Percentiles rank a stretch among this genome's conserved stretches.
phyloP scores from a whole-genome alignment of 768 basidiomycete genomes.

The Suillus americanus region DNA sequence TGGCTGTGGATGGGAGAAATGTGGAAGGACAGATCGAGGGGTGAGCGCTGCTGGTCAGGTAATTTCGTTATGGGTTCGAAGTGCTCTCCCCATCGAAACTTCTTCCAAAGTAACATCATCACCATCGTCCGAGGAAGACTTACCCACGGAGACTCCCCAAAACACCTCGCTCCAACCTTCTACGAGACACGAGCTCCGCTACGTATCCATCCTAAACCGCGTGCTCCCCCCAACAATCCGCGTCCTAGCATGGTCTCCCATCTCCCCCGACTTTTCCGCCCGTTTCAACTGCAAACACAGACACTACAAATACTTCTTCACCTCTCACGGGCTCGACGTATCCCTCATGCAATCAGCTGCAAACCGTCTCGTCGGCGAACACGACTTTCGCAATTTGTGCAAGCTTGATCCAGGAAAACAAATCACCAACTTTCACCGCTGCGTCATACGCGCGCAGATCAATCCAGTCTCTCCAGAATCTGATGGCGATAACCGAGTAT shows the following conservation, averaged over 20 bases:
- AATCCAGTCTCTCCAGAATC: slow-evolving; percentile 37
- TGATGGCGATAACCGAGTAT: slow-evolving; percentile 25
- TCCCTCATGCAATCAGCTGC: slow-evolving; percentile 77
- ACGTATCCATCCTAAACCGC: background rate
- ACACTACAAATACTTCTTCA: slow-evolving; percentile 96
- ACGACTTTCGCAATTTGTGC: slow-evolving; percentile 96
- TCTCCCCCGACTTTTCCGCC: slow-evolving; percentile 76
- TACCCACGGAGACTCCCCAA: background rate
- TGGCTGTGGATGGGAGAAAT: slow-evolving; percentile 87
- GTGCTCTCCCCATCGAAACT: slow-evolving; percentile 42
- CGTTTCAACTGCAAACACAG: slow-evolving; percentile 83
- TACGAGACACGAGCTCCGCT: background rate
- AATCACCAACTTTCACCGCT: slow-evolving; percentile 74
- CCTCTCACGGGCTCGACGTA: slow-evolving; percentile 66
- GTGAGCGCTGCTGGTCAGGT: slow-evolving; percentile 96
- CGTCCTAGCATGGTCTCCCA: slow-evolving; percentile 91
- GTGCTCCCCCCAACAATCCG: background rate
- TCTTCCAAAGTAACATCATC: background rate
- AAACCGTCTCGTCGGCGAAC: slow-evolving; percentile 71
- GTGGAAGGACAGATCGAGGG: slow-evolving; percentile 93
- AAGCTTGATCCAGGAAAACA: slow-evolving; percentile 93
- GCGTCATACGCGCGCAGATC: slow-evolving; percentile 67
- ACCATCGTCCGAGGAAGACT: background rate
- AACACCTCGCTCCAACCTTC: background rate
- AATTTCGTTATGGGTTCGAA: slow-evolving; percentile 87